These are phyloP conservation scores for Fonsecaea multimorphosa DNA, from an alignment of 2,329 filamentous ascomycete genomes.

Conservation along the genomic window DNA sequence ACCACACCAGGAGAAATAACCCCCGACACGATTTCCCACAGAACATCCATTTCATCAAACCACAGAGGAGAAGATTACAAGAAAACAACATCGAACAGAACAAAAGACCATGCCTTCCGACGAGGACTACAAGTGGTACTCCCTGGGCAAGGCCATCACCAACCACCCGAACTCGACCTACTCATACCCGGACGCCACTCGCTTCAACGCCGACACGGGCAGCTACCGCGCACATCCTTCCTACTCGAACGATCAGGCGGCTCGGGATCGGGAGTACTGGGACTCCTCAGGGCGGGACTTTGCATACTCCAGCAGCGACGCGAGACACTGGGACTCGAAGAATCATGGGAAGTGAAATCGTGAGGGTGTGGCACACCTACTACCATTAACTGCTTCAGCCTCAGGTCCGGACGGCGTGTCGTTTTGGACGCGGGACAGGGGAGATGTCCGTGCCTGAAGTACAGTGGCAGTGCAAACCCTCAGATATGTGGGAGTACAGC, in stretches of 20 bases:
- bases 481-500: too few species aligned
- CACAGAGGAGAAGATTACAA: too few species aligned
- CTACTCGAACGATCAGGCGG: slow-evolving; percentile 9
- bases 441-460: too few species aligned
- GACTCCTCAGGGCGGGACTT: slow-evolving; percentile 11
- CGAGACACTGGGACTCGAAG: slow-evolving; percentile 14
- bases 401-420: too few species aligned
- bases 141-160: not conserved
- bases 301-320: slow-evolving; percentile 18
- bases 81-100: too few species aligned
- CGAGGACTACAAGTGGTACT: not conserved
- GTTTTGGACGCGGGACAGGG: too few species aligned
- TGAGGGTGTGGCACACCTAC: not conserved
- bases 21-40: too few species aligned
- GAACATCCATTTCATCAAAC: too few species aligned
- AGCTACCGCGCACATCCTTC: not conserved
- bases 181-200: not conserved
- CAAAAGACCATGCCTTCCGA: too few species aligned
- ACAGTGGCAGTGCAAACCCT: too few species aligned
- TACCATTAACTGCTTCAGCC: too few species aligned
- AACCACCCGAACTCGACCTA: slow-evolving; percentile 11
- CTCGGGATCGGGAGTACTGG: not conserved
- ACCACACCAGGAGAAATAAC: not conserved
- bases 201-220: slow-evolving; percentile 6
- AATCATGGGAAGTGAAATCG: slow-evolving; percentile 3